These are phyloP conservation scores for Casuarina cunninghamiana DNA, from an alignment of 306 rosid genomes.

Conservation along the genomic window DNA sequence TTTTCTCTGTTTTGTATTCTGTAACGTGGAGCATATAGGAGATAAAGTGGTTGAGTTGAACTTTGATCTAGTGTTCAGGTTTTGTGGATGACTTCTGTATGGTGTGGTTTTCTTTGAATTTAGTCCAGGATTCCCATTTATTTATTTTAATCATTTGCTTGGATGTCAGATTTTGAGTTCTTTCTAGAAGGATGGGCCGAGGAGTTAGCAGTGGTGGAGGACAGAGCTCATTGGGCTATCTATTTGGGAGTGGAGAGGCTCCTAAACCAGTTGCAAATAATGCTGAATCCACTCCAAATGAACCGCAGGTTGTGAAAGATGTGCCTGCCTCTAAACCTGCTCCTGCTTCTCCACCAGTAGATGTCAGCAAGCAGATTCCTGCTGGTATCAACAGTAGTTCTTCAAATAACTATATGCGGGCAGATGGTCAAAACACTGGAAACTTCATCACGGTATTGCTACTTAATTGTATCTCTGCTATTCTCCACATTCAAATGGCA, in stretches of 20 bases:
- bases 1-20: neutral
- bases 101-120: slow-evolving; percentile 6
- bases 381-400: slow-evolving; percentile 93
- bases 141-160: slow-evolving; percentile 17
- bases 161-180: slow-evolving; percentile 31
- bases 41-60: neutral
- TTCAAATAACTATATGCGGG: slow-evolving; percentile 62
- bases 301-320: slow-evolving; percentile 43
- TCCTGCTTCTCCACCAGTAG: slow-evolving; percentile 48
- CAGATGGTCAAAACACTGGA: slow-evolving; percentile 97
- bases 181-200: slow-evolving; percentile 74
- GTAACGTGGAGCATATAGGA: neutral
- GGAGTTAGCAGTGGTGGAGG: slow-evolving; percentile 99
- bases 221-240: slow-evolving; percentile 97
- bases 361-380: slow-evolving; percentile 67
- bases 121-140: neutral
- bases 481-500: slow-evolving; percentile 12
- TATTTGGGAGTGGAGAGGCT: slow-evolving; percentile 91
- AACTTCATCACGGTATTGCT: slow-evolving; percentile 83
- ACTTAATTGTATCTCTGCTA: slow-evolving; percentile 9
- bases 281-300: slow-evolving; percentile 45
- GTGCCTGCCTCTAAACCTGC: slow-evolving; percentile 64
- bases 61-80: neutral
- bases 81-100: neutral
- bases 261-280: slow-evolving; percentile 60